phyloP scores from a whole-genome alignment of 176 grass and related monocot species.

The Guadua angustifolia region DNA sequence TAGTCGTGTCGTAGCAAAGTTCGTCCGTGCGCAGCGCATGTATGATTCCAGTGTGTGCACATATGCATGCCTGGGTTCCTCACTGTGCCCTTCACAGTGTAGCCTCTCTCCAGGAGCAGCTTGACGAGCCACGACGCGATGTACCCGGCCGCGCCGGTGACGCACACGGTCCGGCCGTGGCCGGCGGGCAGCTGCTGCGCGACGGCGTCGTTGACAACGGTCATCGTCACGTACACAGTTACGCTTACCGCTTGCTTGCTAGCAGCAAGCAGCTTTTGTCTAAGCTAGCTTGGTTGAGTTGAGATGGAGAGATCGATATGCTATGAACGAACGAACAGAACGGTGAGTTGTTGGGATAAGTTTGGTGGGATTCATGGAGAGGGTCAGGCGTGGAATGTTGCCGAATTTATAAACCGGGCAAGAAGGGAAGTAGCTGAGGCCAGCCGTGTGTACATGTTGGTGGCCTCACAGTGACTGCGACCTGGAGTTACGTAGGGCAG shows the following conservation, averaged over 20 bases:
- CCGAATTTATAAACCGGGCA: conserved; percentile 49
- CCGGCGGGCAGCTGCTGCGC: conserved; percentile 44
- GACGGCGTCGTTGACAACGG: conserved; percentile 29
- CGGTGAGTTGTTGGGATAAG: background rate
- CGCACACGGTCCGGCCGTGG: conserved; percentile 66
- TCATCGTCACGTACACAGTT: conserved; percentile 20
- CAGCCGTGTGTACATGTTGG: background rate
- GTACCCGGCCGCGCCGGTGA: conserved; percentile 92
- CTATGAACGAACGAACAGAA: background rate
- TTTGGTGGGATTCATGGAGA: conserved; percentile 45
- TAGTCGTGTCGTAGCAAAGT: background rate
- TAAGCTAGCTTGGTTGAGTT: background rate
- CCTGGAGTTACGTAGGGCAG: conserved; percentile 48
- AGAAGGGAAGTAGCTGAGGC: conserved; percentile 16
- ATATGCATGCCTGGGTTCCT: conserved; percentile 76
- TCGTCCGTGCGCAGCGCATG: background rate
- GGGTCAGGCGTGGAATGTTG: background rate
- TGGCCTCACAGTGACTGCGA: conserved; percentile 32
- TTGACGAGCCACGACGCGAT: conserved; percentile 96
- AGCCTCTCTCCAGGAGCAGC: conserved; percentile 86
- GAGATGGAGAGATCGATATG: too few species aligned
- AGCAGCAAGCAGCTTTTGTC: too few species aligned
- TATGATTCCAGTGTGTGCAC: background rate
- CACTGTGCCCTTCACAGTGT: conserved; percentile 95
- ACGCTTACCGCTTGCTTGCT: background rate